phyloP scores from a whole-genome alignment of 2,329 filamentous ascomycete species.

The Drechslerella dactyloides region DNA sequence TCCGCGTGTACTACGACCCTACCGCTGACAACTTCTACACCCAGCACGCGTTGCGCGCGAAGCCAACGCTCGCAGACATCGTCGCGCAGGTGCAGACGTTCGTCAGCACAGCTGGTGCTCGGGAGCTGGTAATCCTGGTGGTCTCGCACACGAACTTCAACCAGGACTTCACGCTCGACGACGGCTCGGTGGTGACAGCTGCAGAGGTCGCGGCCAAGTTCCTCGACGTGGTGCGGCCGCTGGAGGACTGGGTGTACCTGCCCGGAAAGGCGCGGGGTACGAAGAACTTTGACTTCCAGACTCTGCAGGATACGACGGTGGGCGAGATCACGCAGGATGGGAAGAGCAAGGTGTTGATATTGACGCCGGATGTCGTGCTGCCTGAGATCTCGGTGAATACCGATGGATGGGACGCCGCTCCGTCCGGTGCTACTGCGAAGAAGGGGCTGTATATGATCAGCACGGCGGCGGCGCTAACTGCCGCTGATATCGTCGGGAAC shows the following conservation, averaged over 20 bases:
- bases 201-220: conserved; percentile 28
- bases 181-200: conserved; percentile 21
- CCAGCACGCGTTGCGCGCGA: conserved; percentile 35
- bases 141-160: conserved; percentile 47
- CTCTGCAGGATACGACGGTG: conserved; percentile 14
- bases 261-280: conserved; percentile 26
- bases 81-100: conserved; percentile 28
- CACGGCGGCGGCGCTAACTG: conserved; percentile 28
- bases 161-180: conserved; percentile 24
- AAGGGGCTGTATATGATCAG: conserved; percentile 23
- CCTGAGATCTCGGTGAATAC: conserved; percentile 37
- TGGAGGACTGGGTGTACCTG: conserved; percentile 40
- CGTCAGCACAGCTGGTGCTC: background rate
- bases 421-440: background rate
- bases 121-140: conserved; percentile 32
- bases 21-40: conserved; percentile 24
- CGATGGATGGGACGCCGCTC: conserved; percentile 18
- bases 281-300: conserved; percentile 43
- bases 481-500: conserved; percentile 30
- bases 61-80: conserved; percentile 16
- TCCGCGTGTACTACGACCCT: conserved; percentile 47
- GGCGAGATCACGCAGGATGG: conserved; percentile 24
- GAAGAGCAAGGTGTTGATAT: conserved; percentile 41
- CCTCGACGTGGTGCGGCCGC: conserved; percentile 12
- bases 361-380: conserved; percentile 28